Conservation (phyloP, 2,329 filamentous ascomycete genomes). For the Penicillium glabrum region DNA sequence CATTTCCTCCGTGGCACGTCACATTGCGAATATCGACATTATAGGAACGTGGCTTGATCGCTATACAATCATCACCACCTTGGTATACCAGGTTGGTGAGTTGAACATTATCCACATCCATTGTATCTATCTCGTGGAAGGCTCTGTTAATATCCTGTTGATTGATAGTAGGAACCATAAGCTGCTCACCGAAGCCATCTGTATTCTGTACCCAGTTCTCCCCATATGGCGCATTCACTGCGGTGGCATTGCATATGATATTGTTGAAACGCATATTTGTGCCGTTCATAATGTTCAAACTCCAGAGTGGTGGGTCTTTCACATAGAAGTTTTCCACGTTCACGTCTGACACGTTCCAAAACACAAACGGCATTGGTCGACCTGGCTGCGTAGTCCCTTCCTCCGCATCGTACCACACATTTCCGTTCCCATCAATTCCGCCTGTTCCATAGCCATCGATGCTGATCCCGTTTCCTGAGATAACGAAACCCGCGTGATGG, state of each 20-base stretch:
- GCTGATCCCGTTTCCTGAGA: slow-evolving; percentile 51
- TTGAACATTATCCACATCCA: slow-evolving; percentile 53
- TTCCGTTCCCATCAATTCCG: slow-evolving; percentile 56
- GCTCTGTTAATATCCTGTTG: neutral
- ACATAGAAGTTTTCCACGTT: slow-evolving; percentile 54
- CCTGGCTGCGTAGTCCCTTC: slow-evolving; percentile 48
- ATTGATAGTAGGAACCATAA: neutral
- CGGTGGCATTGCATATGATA: slow-evolving; percentile 53
- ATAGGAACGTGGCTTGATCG: slow-evolving; percentile 62
- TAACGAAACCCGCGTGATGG: slow-evolving; percentile 54
- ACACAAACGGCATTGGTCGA: slow-evolving; percentile 58
- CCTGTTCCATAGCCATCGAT: slow-evolving; percentile 55
- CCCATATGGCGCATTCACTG: slow-evolving; percentile 51
- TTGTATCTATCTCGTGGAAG: slow-evolving; percentile 43
- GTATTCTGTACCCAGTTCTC: slow-evolving; percentile 60
- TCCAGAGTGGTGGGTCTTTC: slow-evolving; percentile 54
- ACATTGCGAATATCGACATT: slow-evolving; percentile 57
- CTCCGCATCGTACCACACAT: slow-evolving; percentile 56
- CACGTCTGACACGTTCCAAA: slow-evolving; percentile 59
- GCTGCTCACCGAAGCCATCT: slow-evolving; percentile 49
- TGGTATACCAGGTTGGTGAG: slow-evolving; percentile 55
- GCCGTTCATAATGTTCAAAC: slow-evolving; percentile 59
- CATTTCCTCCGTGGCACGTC: slow-evolving; percentile 56
- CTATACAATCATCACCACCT: slow-evolving; percentile 62
- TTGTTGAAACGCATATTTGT: slow-evolving; percentile 55